Base-by-base conservation (phyloP, 192 early-diverging fungal genomes). In the Mortierella claussenii region DNA sequence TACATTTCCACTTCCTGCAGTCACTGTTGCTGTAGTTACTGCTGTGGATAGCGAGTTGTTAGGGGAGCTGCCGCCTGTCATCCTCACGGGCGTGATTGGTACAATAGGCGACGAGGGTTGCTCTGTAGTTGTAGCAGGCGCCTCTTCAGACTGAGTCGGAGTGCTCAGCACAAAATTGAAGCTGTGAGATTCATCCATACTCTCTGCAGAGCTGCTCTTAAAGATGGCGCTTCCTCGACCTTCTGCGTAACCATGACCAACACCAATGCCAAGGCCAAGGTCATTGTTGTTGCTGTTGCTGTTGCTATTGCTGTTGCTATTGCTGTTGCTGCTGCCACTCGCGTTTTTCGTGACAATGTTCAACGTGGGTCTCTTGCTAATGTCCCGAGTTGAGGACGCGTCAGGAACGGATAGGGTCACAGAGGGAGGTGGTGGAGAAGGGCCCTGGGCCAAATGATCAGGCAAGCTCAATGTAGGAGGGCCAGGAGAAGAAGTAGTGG, bases 391-490 rank as follows among this genome's bases (percentile, higher is more conserved):
- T 45, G 42, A 12, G 8, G 30, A 2, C 1, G 60, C 17, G 7
- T 34, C 33, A 15, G 70, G 63, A 5, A 65, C 69, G 2, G 61
- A 32, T n/a, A 73, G 37, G 15, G 69, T 50, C 46, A 63, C 55
- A 6, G 59, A 51, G 10, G 3, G n/a, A 21, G 58, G 36, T 21
- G 52, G 9, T 26, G 53, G 8, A 7, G 60, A 63, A 2, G 36
- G 33, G 7, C 45, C 54, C 5, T 52, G 60, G 4, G 30, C 11
- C n/a, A 36, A 12, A 15, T 31, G 6, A 28, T 55, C 28, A 4
- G 52, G 17, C 24, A 15, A 7, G 0, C 40, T 1, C 23, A 36
- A 20, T 7, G 54, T n/a, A 18, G 59, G 53, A 13, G 37, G 13
- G 7, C 37, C 37, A 40, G 37, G 13, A 10, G 7, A 13, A 40